phyloP scores from a whole-genome alignment of 106 monocot species.

The Vanilla planifolia region DNA sequence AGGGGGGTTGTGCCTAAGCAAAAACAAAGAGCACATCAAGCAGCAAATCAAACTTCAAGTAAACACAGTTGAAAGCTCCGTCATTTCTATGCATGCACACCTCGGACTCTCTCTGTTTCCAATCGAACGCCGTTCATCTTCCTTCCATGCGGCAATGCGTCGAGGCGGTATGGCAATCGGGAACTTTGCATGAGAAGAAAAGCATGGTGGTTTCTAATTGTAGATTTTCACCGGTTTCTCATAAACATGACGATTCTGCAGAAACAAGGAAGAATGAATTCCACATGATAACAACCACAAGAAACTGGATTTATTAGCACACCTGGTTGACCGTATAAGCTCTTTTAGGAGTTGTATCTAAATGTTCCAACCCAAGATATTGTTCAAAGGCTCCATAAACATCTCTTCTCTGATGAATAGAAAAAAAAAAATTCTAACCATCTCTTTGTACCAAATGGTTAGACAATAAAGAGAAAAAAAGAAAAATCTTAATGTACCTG shows the following conservation, averaged over 20 bases:
- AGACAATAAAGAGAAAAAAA: background rate
- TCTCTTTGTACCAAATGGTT: background rate
- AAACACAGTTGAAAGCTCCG: too few relatives aligned
- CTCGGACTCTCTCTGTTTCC: too few relatives aligned
- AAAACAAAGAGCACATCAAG: too few relatives aligned
- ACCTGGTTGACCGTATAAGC: slow-evolving; percentile 38
- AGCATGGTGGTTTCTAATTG: slow-evolving; percentile 27
- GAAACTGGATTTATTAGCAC: background rate
- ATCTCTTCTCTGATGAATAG: slow-evolving; percentile 14
- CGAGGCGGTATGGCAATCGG: too few relatives aligned
- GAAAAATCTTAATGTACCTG: slow-evolving; percentile 40
- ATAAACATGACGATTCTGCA: slow-evolving; percentile 54
- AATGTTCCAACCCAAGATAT: slow-evolving; percentile 92
- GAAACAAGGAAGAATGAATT: background rate
- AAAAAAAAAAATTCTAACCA: background rate
- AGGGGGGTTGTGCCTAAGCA: too few relatives aligned
- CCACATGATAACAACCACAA: background rate
- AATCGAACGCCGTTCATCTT: too few relatives aligned
- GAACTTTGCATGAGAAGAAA: too few relatives aligned
- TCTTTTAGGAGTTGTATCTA: slow-evolving; percentile 87
- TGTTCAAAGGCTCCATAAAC: slow-evolving; percentile 99
- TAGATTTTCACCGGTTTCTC: slow-evolving; percentile 80
- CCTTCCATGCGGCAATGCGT: too few relatives aligned
- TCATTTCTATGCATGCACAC: too few relatives aligned
- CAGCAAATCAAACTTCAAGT: too few relatives aligned